Evolutionary conservation across 2,329 filamentous ascomycete genomes (phyloP).

Genomic region (Apiospora malaysiana): DNA sequence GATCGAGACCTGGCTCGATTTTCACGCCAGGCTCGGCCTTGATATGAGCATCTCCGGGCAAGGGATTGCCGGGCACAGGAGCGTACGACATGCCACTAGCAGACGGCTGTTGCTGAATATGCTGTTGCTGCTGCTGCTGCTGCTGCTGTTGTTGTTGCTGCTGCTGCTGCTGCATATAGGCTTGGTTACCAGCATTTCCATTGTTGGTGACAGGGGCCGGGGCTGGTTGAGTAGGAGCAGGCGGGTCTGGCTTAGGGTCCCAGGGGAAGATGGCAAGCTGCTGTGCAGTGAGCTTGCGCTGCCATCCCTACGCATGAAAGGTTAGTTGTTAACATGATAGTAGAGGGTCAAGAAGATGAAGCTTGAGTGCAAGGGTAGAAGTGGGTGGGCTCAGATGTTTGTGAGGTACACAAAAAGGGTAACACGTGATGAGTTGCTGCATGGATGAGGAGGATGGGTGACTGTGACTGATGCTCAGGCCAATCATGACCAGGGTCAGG

Average conservation of each 20-base stretch:
- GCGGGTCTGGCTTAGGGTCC: slow-evolving; percentile 82
- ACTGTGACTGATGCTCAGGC: slow-evolving; percentile 15
- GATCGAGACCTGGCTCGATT: slow-evolving; percentile 50
- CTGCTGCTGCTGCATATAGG: slow-evolving; percentile 23
- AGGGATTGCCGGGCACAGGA: slow-evolving; percentile 33
- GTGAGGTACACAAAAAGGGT: slow-evolving; percentile 19
- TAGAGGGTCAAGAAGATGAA: slow-evolving; percentile 8
- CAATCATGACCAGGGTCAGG: slow-evolving; percentile 16
- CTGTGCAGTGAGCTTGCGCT: slow-evolving; percentile 84
- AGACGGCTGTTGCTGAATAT: slow-evolving; percentile 27
- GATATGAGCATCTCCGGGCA: slow-evolving; percentile 41
- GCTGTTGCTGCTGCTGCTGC: slow-evolving; percentile 30
- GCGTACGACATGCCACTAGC: slow-evolving; percentile 31
- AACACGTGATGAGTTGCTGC: not conserved
- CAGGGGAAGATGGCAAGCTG: slow-evolving; percentile 90
- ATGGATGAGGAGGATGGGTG: slow-evolving; percentile 19
- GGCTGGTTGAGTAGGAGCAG: slow-evolving; percentile 47
- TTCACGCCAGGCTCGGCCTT: slow-evolving; percentile 56
- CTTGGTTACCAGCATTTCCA: slow-evolving; percentile 7
- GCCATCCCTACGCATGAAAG: slow-evolving; percentile 75
- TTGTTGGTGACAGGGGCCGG: slow-evolving; percentile 29
- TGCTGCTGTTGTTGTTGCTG: slow-evolving; percentile 28
- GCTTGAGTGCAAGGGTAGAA: not conserved
- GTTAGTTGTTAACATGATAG: slow-evolving; percentile 27
- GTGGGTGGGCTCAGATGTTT: not conserved